These are phyloP conservation scores for Aaosphaeria arxii DNA, from an alignment of 2,329 filamentous ascomycete species.

Conservation along the genomic window DNA sequence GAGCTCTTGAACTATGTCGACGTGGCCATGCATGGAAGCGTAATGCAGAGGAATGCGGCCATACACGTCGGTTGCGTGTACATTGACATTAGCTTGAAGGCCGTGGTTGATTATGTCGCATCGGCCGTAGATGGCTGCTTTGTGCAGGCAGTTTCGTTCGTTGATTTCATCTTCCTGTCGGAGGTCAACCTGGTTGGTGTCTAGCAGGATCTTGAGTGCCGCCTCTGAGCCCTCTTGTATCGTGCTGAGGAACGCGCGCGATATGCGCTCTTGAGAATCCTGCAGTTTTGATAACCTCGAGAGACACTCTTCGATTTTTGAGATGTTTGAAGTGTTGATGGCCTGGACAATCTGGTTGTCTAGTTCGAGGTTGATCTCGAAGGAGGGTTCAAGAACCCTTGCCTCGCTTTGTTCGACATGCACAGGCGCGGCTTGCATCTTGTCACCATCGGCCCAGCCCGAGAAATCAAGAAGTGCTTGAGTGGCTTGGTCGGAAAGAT, in stretches of 20 bases:
- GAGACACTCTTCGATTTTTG: constrained; percentile 78
- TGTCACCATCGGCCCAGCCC: constrained; percentile 95
- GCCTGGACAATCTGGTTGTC: constrained; percentile 87
- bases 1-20: constrained; percentile 77
- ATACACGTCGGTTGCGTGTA: constrained; percentile 84
- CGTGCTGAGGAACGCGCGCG: constrained; percentile 83
- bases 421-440: constrained; percentile 64
- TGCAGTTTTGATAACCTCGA: constrained; percentile 62
- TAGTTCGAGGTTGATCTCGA: constrained; percentile 78
- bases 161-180: constrained; percentile 96
- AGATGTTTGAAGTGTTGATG: constrained; percentile 75
- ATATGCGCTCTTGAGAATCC: constrained; percentile 72
- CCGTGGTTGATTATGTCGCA: constrained; percentile 73
- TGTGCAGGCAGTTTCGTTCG: constrained; percentile 91
- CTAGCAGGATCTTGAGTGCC: constrained; percentile 71
- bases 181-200: constrained; percentile 82
- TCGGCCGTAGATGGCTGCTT: constrained; percentile 93
- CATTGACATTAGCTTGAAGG: constrained; percentile 71
- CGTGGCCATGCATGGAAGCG: constrained; percentile 87
- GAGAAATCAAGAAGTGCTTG: constrained; percentile 93
- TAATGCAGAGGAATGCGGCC: constrained; percentile 92
- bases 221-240: constrained; percentile 80
- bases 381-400: constrained; percentile 18
- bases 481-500: constrained; percentile 93
- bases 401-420: constrained; percentile 26